Conservation (phyloP, 805 yeast species). For the Maudiozyma bulderi region DNA sequence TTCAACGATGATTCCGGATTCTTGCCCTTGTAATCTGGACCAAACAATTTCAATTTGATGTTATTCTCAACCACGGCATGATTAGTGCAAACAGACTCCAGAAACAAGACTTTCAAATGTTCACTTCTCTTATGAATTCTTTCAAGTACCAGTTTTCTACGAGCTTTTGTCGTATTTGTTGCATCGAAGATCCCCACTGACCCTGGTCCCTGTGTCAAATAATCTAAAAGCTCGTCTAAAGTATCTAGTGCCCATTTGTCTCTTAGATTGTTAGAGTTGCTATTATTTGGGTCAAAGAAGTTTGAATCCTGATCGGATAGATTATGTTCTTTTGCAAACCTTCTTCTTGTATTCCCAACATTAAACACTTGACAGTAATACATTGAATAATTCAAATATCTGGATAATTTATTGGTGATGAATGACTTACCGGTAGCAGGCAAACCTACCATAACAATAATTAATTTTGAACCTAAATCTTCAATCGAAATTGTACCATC, state of each 20-base stretch:
- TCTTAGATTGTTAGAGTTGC: slow-evolving; percentile 51
- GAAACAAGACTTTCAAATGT: slow-evolving; percentile 65
- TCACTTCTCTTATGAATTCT: slow-evolving; percentile 48
- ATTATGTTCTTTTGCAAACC: slow-evolving; percentile 38
- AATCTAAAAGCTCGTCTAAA: slow-evolving; percentile 70
- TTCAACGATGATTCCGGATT: slow-evolving; percentile 68
- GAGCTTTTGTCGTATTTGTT: slow-evolving; percentile 61
- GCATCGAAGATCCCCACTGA: slow-evolving; percentile 90
- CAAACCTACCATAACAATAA: slow-evolving; percentile 91
- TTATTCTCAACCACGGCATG: slow-evolving; percentile 70
- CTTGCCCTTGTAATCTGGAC: slow-evolving; percentile 87
- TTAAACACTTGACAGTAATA: slow-evolving; percentile 85
- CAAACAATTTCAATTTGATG: slow-evolving; percentile 73
- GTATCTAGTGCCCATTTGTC: slow-evolving; percentile 98
- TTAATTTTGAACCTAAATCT: slow-evolving; percentile 76
- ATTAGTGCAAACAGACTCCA: slow-evolving; percentile 85
- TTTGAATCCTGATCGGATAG: slow-evolving; percentile 58
- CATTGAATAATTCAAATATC: slow-evolving; percentile 90
- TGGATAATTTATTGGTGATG: slow-evolving; percentile 79
- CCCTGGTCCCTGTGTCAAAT: slow-evolving; percentile 70
- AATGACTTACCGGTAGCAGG: slow-evolving; percentile 96
- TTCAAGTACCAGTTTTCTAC: slow-evolving; percentile 50
- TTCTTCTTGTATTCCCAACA: slow-evolving; percentile 89
- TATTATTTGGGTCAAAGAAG: slow-evolving; percentile 77
- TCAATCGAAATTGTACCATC: slow-evolving; percentile 54